Conservation (phyloP, 2,329 filamentous ascomycete species). For the Seiridium cupressi region DNA sequence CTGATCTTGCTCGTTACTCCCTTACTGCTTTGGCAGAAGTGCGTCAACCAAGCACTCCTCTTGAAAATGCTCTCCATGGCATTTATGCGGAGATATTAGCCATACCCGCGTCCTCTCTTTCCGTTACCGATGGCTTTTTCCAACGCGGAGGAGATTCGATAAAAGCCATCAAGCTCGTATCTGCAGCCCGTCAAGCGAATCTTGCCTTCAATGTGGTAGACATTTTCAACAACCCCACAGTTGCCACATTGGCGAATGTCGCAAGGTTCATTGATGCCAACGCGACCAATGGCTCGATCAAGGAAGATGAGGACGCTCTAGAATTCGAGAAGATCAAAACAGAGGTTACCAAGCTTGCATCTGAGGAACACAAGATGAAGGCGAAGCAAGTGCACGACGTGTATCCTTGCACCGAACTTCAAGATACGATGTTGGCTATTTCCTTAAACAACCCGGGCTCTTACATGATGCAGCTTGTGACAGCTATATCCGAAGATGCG, state of each 20-base stretch:
- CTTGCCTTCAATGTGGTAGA: slow-evolving; percentile 44
- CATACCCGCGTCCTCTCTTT: slow-evolving; percentile 22
- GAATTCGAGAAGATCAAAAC: neutral
- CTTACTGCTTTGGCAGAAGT: slow-evolving; percentile 4
- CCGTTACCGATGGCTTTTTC: slow-evolving; percentile 36
- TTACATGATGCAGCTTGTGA: slow-evolving; percentile 6
- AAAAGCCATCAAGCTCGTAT: slow-evolving; percentile 34
- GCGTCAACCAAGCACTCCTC: neutral
- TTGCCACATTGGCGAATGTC: slow-evolving; percentile 18
- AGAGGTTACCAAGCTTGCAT: neutral
- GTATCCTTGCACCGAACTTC: slow-evolving; percentile 5
- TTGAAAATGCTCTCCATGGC: slow-evolving; percentile 2
- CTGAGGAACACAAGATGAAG: slow-evolving; percentile 6
- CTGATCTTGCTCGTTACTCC: slow-evolving; percentile 4
- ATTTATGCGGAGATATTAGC: slow-evolving; percentile 27
- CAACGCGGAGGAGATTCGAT: slow-evolving; percentile 31
- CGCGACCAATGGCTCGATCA: neutral
- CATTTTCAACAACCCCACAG: slow-evolving; percentile 36
- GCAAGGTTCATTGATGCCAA: slow-evolving; percentile 4
- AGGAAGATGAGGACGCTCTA: neutral
- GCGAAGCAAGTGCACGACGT: neutral
- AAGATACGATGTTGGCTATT: slow-evolving; percentile 3
- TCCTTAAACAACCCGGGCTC: neutral
- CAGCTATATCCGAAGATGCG: slow-evolving; percentile 2
- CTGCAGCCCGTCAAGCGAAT: slow-evolving; percentile 37